Conservation (phyloP, 2,329 filamentous ascomycete species). For the Cladosporium sp. region DNA sequence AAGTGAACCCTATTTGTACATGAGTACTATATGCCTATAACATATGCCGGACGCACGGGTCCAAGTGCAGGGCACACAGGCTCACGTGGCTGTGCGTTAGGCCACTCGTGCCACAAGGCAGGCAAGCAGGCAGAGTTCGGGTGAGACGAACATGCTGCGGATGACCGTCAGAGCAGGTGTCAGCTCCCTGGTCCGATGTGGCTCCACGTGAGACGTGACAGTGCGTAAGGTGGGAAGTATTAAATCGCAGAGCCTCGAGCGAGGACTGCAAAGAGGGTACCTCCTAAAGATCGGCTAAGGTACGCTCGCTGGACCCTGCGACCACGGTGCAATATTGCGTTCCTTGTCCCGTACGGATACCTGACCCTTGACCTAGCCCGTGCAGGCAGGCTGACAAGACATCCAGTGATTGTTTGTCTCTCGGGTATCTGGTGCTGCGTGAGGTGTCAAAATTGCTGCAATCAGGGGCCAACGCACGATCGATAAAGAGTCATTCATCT, state of each 20-base stretch:
- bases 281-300: background rate
- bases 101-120: constrained; percentile 7
- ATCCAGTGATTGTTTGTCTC: constrained; percentile 1
- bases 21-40: background rate
- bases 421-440: background rate
- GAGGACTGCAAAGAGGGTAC: background rate
- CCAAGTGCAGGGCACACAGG: constrained; percentile 1
- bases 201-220: background rate
- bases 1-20: background rate
- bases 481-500: background rate
- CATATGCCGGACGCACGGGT: constrained; percentile 7
- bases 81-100: constrained; percentile 15
- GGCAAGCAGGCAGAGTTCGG: background rate
- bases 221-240: background rate
- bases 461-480: background rate
- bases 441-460: background rate
- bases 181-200: background rate
- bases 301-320: constrained; percentile 7
- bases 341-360: constrained; percentile 9
- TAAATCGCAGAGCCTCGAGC: background rate
- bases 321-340: constrained; percentile 1
- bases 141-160: constrained; percentile 10
- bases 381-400: constrained; percentile 1
- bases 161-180: constrained; percentile 6
- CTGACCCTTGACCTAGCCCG: background rate